Evolutionary conservation across 73 alveolate species (phyloP).

Genomic region (Paramecium octaurelia): DNA sequence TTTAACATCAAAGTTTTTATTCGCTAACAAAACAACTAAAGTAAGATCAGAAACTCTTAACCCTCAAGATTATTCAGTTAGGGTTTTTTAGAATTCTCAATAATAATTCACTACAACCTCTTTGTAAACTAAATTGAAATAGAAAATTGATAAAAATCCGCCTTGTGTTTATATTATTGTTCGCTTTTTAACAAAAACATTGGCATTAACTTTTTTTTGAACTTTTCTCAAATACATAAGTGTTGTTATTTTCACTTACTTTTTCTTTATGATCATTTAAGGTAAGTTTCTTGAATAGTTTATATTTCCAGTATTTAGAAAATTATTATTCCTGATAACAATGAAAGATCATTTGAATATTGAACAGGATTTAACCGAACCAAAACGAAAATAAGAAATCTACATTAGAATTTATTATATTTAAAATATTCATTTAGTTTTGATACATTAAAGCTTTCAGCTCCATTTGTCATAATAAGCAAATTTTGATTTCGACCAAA

Average conservation of each 20-base stretch:
- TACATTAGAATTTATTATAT: slow-evolving; percentile 32
- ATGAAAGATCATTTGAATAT: slow-evolving; percentile 70
- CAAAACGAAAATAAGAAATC: slow-evolving; percentile 78
- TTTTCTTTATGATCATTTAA: slow-evolving; percentile 6
- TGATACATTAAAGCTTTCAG: slow-evolving; percentile 74
- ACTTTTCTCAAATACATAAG: slow-evolving; percentile 8
- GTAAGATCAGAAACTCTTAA: neutral
- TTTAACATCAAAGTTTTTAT: neutral
- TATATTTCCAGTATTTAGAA: slow-evolving; percentile 60
- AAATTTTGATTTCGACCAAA: slow-evolving; percentile 64
- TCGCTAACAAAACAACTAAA: neutral
- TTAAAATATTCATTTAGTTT: slow-evolving; percentile 61
- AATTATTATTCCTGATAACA: slow-evolving; percentile 65
- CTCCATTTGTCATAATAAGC: slow-evolving; percentile 74
- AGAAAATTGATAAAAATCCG: slow-evolving; percentile 17
- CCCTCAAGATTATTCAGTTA: neutral
- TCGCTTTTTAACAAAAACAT: slow-evolving; percentile 13
- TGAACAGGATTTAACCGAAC: slow-evolving; percentile 77
- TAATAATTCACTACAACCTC: neutral
- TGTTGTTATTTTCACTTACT: neutral
- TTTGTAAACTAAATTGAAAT: neutral
- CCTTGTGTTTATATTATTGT: neutral
- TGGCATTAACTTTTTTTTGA: neutral
- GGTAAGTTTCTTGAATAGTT: slow-evolving; percentile 65
- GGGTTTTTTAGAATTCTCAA: neutral